phyloP scores from a whole-genome alignment of 768 basidiomycete species.

The Cystofilobasidium capitatum region DNA sequence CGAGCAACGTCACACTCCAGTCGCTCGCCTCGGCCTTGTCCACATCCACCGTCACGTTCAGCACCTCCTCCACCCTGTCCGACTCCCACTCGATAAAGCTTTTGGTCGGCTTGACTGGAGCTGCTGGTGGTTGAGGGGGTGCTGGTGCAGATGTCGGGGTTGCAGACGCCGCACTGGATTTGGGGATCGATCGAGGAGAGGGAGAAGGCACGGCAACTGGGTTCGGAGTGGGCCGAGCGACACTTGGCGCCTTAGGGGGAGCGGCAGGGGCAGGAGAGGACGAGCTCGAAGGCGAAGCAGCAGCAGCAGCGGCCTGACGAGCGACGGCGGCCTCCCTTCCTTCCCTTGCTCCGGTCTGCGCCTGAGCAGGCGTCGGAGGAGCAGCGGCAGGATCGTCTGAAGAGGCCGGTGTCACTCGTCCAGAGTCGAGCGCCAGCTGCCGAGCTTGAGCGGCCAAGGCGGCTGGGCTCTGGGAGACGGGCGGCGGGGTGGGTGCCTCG shows the following conservation, averaged over 20 bases:
- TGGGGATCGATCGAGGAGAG: conserved; percentile 40
- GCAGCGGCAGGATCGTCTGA: conserved; percentile 9
- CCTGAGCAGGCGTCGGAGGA: conserved; percentile 2
- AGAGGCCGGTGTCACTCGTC: not conserved
- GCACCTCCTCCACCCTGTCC: not conserved
- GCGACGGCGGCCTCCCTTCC: not conserved
- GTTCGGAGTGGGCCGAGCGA: conserved; percentile 38
- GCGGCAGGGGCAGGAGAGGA: conserved; percentile 31
- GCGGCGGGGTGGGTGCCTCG: conserved; percentile 31
- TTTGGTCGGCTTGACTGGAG: not conserved
- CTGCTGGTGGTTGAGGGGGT: conserved; percentile 51
- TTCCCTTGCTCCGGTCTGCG: conserved; percentile 10
- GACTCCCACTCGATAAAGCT: not conserved
- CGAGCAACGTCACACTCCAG: conserved; percentile 74
- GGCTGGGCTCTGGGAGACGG: conserved; percentile 26
- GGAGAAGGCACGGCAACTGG: conserved; percentile 43
- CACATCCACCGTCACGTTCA: not conserved
- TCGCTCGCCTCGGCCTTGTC: conserved; percentile 30
- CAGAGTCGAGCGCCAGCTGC: not conserved
- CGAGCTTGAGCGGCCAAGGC: conserved; percentile 8
- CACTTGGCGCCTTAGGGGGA: no score
- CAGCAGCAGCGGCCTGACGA: no score
- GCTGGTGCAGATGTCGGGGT: conserved; percentile 55
- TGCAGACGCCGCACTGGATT: conserved; percentile 55
- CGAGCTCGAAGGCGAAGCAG: not conserved